Evolutionary conservation across 2,329 filamentous ascomycete species (phyloP), one percentile per base, ranked within the genome.

Genomic region (Curvularia eragrostidis): DNA sequence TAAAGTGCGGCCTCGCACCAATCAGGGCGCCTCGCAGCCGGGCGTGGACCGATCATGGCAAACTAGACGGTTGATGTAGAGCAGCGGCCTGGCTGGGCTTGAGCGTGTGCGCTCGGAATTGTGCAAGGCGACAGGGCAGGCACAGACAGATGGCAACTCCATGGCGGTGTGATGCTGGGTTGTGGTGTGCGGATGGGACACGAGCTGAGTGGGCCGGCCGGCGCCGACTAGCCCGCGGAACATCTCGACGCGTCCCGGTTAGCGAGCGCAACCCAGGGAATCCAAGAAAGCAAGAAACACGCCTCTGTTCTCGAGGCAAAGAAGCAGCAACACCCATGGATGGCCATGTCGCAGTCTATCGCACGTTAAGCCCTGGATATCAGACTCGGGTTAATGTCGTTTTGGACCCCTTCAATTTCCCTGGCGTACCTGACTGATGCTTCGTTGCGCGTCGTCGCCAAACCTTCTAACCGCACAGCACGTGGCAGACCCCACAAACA

Each of bases 51-150:
- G 26, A 50, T 47, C 34, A 59, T 58, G 64, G 59, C 50, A 69
- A 66, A 68, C 70, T 68, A 72, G 59, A 66, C 66, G 67, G 63
- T 65, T 65, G 64, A 59, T 58, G 61, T 62, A 60, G 23, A 38
- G 41, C 34, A 59, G 52, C 52, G 50, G 26, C 19, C 46, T 30
- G 62, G 36, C 54, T 52, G 57, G 44, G 28, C 42, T 43, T 48
- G 50, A 50, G 56, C 21, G 55, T 48, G 59, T 28, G 55, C 52
- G 54, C 41, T 55, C 46, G 47, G 54, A 50, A 54, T 60, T 57
- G 42, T 46, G 48, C 56, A 48, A 43, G 41, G 41, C 26, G 41
- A 23, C 41, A 41, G 62, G 41, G 21, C 41, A 48, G 62, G 62
- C 54, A 64, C 56, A 60, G 56, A 61, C 55, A 36, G 46, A 44